phyloP scores from a whole-genome alignment of 345 rosid genomes.

The Salix suchowensis region DNA sequence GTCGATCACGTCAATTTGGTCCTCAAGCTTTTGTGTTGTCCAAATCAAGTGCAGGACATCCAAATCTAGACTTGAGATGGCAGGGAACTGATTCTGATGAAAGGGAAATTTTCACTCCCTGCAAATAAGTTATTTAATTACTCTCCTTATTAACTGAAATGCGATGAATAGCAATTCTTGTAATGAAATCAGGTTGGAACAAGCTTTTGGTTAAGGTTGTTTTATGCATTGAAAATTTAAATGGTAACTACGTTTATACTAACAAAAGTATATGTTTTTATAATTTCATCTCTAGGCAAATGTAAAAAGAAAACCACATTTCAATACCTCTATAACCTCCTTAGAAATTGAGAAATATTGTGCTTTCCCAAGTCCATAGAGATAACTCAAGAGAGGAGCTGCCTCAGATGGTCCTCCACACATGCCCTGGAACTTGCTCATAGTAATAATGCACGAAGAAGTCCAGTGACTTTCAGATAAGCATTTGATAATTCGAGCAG shows the following conservation, averaged over 20 bases:
- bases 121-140: conserved; percentile 19
- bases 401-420: conserved; percentile 68
- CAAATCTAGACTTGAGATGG: conserved; percentile 56
- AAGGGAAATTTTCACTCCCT: conserved; percentile 84
- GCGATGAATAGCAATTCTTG: not conserved
- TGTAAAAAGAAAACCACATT: not conserved
- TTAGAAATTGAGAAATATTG: conserved; percentile 43
- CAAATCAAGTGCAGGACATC: conserved; percentile 71
- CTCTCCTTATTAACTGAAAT: not conserved
- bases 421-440: conserved; percentile 50
- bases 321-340: conserved; percentile 61
- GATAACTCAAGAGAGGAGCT: conserved; percentile 58
- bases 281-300: too few species aligned
- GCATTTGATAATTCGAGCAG: conserved; percentile 33
- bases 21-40: conserved; percentile 80
- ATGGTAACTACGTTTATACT: too few species aligned
- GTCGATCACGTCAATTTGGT: conserved; percentile 65
- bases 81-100: conserved; percentile 45
- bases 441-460: conserved; percentile 57
- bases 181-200: too few species aligned
- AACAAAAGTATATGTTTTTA: too few species aligned
- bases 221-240: too few species aligned
- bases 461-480: conserved; percentile 60
- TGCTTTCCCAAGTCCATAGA: conserved; percentile 60
- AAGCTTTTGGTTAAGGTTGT: too few species aligned